Percentiles rank a stretch among this genome's conserved stretches.
Evolutionary conservation across 2,329 filamentous ascomycete genomes (phyloP).

Genomic region (Sclerotinia spermophila): DNA sequence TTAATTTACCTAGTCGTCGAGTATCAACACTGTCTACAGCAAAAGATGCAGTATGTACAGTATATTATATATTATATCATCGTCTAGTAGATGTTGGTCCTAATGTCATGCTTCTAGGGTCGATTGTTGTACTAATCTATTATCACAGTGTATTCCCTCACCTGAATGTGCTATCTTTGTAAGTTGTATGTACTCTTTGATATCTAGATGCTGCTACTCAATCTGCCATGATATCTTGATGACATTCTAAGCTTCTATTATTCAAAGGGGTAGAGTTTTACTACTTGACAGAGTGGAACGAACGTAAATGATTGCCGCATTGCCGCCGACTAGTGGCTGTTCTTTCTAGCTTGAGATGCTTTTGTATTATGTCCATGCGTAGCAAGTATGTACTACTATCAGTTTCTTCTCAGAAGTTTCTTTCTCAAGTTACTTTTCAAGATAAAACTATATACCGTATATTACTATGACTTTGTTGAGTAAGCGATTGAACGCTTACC

Average conservation of each 20-base stretch:
- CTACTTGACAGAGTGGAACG: not conserved
- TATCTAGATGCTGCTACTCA: not conserved
- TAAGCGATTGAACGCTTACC: not conserved
- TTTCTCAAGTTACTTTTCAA: too few species aligned
- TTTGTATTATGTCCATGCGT: not conserved
- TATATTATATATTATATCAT: too few species aligned
- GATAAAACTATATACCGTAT: not conserved
- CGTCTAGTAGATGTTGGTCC: not conserved
- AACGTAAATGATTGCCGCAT: not conserved
- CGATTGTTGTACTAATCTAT: not conserved
- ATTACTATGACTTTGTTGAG: not conserved
- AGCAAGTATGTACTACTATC: not conserved
- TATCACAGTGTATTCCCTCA: not conserved
- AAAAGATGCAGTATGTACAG: not conserved
- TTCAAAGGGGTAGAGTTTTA: not conserved
- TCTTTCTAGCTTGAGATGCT: not conserved
- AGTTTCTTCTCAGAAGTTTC: not conserved
- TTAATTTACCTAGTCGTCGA: not conserved
- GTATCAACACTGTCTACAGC: not conserved
- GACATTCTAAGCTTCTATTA: not conserved
- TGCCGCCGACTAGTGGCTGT: not conserved
- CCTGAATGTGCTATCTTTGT: too few species aligned
- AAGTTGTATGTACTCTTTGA: not conserved
- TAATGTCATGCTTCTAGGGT: not conserved
- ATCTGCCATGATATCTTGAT: not conserved